Conservation (phyloP, 257 asterid genomes). For the Solanum paucissectum region DNA sequence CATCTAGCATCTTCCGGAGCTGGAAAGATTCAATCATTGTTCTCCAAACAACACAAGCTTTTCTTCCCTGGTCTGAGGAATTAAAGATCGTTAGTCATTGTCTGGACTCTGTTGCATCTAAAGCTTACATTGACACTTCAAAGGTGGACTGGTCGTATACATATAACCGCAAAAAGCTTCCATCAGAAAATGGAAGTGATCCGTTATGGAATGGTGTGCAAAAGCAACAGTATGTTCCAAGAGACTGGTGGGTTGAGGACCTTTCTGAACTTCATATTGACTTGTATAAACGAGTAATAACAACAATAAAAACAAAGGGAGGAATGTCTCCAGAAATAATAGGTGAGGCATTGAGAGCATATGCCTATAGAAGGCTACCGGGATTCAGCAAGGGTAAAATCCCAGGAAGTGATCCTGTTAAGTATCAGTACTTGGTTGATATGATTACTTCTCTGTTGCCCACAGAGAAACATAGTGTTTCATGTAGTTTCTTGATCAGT, state of each 20-base stretch:
- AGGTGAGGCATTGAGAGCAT: slow-evolving; percentile 66
- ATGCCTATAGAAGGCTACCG: slow-evolving; percentile 43
- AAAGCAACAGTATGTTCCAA: slow-evolving; percentile 52
- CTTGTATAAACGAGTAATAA: slow-evolving; percentile 48
- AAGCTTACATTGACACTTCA: slow-evolving; percentile 49
- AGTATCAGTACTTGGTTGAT: slow-evolving; percentile 51
- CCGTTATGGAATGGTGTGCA: slow-evolving; percentile 46
- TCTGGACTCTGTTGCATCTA: slow-evolving; percentile 54
- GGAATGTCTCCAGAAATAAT: slow-evolving; percentile 39
- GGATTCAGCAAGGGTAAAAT: slow-evolving; percentile 39
- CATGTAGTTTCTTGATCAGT: slow-evolving; percentile 54
- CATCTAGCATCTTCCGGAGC: slow-evolving; percentile 70
- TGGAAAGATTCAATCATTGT: slow-evolving; percentile 93
- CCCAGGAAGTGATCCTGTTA: slow-evolving; percentile 37
- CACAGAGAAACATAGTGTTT: slow-evolving; percentile 29
- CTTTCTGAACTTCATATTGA: slow-evolving; percentile 71
- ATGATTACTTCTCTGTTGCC: slow-evolving; percentile 47
- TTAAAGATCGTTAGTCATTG: slow-evolving; percentile 55
- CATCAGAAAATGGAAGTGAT: slow-evolving; percentile 41
- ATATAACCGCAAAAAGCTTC: slow-evolving; percentile 49
- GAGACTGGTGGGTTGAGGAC: slow-evolving; percentile 96
- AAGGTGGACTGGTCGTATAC: slow-evolving; percentile 73
- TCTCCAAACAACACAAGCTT: slow-evolving; percentile 65
- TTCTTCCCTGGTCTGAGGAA: slow-evolving; percentile 66
- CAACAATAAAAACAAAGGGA: slow-evolving; percentile 52